Evolutionary conservation across 768 basidiomycete genomes (phyloP), one percentile per base, ranked within the genome.

Genomic region (Infundibulicybe gibba): DNA sequence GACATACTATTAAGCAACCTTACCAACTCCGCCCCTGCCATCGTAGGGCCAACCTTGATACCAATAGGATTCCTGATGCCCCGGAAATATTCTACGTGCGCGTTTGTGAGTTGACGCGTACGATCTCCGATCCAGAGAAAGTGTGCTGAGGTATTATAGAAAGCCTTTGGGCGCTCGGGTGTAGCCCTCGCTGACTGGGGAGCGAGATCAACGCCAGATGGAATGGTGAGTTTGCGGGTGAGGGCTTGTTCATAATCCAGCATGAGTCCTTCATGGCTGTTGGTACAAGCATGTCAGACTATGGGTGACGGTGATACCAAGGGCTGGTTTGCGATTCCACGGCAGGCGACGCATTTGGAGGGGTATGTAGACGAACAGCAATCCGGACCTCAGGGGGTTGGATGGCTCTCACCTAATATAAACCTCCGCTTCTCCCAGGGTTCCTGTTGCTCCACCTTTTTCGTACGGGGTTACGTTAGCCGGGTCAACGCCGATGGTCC

Each of bases 41-140:
- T 88, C 35, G 81, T 83, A 19, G 97, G 94, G 2, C 97, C 97
- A 5, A 95, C 90, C 63, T 99, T 99, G 70, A 97, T 80, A 2
- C 97, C 97, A 49, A 97, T 90, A 1, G 93, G 93, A 61, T 97
- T 95, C 41, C 90, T 74, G 44, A 97, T 87, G 6, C 93, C 92
- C 47, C 90, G 74, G 68, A 94, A 94, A 64, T 94, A 94, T 69
- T 98, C 95, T 30, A 97, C 85, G 61, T 99, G 97, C 3, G 94
- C 97, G 6, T 94, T 93, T 40, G 82, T 79, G 0, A 98, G 71
- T 65, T 95, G 91, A 34, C 95, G 73, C 4, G 95, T 99, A 43
- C 95, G 81, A 66, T 99, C 97, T 0, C 95, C 95, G 45, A 99
- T 90, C 95, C 95, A 99, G 42, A 97, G 65, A 67, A 97, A 95